Conservation (phyloP, 768 basidiomycete species). For the Leccinum incarnatum region DNA sequence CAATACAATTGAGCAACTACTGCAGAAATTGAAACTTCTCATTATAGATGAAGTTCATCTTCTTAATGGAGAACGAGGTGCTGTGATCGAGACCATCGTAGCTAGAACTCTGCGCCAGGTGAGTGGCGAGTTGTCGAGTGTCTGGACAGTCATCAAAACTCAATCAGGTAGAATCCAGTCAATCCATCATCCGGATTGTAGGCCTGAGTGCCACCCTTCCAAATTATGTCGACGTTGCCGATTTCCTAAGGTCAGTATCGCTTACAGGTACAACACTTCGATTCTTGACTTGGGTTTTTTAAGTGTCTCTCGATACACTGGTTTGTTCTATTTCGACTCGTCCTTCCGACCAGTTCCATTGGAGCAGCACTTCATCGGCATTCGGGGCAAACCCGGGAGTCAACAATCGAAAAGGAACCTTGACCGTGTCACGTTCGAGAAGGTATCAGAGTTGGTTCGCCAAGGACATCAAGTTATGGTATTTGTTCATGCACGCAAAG, state of each 20-base stretch:
- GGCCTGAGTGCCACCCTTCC: constrained; percentile 96
- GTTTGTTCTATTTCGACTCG: constrained; percentile 96
- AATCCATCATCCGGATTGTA: constrained; percentile 94
- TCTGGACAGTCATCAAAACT: not conserved
- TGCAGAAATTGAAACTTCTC: constrained; percentile 83
- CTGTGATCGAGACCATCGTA: constrained; percentile 97
- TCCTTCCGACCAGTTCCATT: constrained; percentile 96
- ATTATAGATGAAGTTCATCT: constrained; percentile 98
- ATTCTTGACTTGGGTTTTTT: constrained; percentile 2
- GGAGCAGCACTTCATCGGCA: constrained; percentile 95
- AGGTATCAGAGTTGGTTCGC: constrained; percentile 83
- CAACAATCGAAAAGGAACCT: constrained; percentile 74
- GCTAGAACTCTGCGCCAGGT: constrained; percentile 92
- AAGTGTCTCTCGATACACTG: constrained; percentile 82
- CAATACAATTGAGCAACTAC: not conserved
- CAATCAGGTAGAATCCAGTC: constrained; percentile 86
- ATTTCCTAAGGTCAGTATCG: constrained; percentile 74
- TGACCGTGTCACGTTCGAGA: constrained; percentile 85
- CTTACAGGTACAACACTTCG: not conserved
- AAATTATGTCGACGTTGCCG: constrained; percentile 94
- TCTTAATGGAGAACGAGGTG: constrained; percentile 95
- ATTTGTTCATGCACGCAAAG: constrained; percentile 97
- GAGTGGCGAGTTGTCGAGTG: constrained; percentile 2
- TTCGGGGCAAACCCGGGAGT: constrained; percentile 84
- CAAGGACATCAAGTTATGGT: constrained; percentile 99